Conservation (phyloP, 257 asterid genomes). For the Oldenlandia corymbosa region DNA sequence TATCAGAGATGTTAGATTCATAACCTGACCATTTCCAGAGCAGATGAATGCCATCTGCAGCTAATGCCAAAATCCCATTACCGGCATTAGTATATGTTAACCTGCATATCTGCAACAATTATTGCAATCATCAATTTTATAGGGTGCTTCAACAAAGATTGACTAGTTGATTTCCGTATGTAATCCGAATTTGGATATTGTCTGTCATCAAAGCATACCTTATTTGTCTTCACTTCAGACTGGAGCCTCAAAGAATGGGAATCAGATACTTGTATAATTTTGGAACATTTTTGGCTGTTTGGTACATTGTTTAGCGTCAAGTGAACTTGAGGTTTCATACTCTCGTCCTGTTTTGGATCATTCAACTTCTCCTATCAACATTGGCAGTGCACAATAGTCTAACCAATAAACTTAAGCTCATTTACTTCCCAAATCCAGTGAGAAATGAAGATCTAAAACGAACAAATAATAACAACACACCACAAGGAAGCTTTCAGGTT, state of each 20-base stretch:
- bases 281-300: conserved; percentile 36
- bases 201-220: conserved; percentile 29
- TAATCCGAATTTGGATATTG: not conserved
- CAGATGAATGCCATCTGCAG: conserved; percentile 59
- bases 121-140: conserved; percentile 13
- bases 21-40: conserved; percentile 59
- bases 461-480: not conserved
- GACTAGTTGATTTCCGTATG: not conserved
- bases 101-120: conserved; percentile 68
- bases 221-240: conserved; percentile 36
- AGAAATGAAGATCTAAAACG: not conserved
- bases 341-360: conserved; percentile 28
- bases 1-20: conserved; percentile 22
- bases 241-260: conserved; percentile 49
- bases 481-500: not conserved
- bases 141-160: not conserved
- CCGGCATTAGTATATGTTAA: conserved; percentile 64
- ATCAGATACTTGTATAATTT: conserved; percentile 48
- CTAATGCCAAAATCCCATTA: conserved; percentile 54
- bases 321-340: conserved; percentile 18
- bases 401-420: not conserved
- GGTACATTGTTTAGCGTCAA: conserved; percentile 20
- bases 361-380: conserved; percentile 3
- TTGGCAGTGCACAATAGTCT: not conserved
- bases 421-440: not conserved